phyloP scores from a whole-genome alignment of 345 rosid genomes.

The Pseudoturritis turrita region DNA sequence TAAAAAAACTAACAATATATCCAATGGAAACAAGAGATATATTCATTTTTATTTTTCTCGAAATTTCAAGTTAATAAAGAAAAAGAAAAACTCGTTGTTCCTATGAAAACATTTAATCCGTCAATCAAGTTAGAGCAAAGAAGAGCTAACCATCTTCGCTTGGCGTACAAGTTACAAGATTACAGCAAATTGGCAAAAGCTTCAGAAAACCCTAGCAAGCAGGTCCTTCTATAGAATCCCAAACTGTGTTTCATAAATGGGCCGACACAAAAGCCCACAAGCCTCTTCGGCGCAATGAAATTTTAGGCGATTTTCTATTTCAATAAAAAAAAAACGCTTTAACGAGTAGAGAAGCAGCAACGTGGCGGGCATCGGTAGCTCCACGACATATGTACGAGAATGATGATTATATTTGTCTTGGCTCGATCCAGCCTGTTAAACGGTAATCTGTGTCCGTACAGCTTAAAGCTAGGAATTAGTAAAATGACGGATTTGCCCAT shows the following conservation, averaged over 20 bases:
- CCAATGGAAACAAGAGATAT: no score
- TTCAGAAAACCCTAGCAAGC: no score
- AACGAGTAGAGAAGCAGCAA: neutral
- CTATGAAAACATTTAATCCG: no score
- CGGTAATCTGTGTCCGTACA: conserved; percentile 26
- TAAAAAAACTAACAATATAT: no score
- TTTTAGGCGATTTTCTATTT: neutral
- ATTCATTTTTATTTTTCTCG: no score
- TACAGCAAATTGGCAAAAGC: neutral
- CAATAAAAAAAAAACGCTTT: neutral
- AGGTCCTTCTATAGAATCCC: no score
- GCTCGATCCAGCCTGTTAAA: conserved; percentile 30
- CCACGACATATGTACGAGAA: conserved; percentile 28
- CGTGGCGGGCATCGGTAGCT: conserved; percentile 4
- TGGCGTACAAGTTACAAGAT: neutral
- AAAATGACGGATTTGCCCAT: conserved; percentile 19
- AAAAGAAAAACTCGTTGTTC: no score
- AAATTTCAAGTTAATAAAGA: no score
- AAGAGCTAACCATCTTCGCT: neutral
- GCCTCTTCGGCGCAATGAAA: no score
- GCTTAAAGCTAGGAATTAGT: neutral
- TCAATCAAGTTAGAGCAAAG: no score
- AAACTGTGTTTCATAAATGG: neutral
- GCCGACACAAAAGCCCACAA: neutral
- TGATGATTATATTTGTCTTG: conserved; percentile 21